A percentile compares a stretch with the other conserved stretches of the same genome.
phyloP scores from a whole-genome alignment of 139 green algal genomes.

The Haematococcus sp. region DNA sequence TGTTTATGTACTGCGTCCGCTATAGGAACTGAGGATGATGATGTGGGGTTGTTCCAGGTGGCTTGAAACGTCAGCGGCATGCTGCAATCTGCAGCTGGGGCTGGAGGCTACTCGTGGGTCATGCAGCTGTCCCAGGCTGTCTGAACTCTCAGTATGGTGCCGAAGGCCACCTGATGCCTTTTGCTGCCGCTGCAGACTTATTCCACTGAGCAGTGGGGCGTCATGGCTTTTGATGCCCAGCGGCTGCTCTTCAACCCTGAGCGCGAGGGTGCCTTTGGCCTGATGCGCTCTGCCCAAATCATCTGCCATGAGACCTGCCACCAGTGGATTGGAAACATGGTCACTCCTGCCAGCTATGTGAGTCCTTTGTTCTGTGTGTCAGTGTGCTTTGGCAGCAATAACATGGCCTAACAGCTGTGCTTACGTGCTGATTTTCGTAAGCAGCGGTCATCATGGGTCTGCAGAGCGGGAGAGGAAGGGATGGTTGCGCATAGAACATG shows the following conservation, averaged over 20 bases:
- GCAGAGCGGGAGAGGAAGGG: too few relatives aligned
- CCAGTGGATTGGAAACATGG: slow-evolving; percentile 7
- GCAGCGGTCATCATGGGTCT: too few relatives aligned
- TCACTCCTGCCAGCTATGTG: slow-evolving; percentile 3
- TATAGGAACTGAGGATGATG: too few relatives aligned
- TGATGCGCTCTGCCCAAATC: background rate
- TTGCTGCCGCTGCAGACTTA: background rate
- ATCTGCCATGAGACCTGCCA: background rate
- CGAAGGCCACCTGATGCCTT: background rate
- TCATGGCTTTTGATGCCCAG: slow-evolving; percentile 1
- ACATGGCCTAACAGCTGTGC: background rate
- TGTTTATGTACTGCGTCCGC: too few relatives aligned
- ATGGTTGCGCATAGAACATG: too few relatives aligned
- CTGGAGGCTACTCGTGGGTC: too few relatives aligned
- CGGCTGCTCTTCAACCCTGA: slow-evolving; percentile 3
- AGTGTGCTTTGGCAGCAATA: background rate
- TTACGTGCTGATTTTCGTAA: background rate
- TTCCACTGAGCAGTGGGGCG: background rate
- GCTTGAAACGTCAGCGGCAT: background rate
- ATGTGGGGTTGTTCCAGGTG: too few relatives aligned
- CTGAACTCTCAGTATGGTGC: too few relatives aligned
- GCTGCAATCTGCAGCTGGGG: background rate
- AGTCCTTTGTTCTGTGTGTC: too few relatives aligned
- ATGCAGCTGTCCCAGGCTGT: too few relatives aligned
- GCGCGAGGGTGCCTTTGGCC: background rate